Conservation (phyloP, 225 moss, liverwort and hornwort species). For the Physcomitrellopsis africana region DNA sequence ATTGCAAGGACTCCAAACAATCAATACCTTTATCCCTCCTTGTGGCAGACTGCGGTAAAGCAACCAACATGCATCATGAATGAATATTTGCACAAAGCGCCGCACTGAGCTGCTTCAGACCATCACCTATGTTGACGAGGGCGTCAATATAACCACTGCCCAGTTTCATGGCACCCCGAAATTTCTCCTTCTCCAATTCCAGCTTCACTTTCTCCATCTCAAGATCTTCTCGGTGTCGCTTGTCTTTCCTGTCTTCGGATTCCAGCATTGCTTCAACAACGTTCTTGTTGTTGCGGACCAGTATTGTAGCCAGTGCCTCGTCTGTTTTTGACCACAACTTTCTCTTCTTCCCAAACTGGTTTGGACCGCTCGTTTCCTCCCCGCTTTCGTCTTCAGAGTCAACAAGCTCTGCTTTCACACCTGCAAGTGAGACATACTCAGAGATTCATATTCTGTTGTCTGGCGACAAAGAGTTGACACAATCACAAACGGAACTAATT, state of each 20-base stretch:
- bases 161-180: conserved; percentile 86
- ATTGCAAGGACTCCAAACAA: conserved; percentile 14
- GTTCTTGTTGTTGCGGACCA: conserved; percentile 84
- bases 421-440: conserved; percentile 33
- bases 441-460: neutral
- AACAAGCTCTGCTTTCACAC: conserved; percentile 76
- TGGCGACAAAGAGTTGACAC: too few relatives aligned
- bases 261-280: conserved; percentile 87
- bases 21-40: conserved; percentile 20
- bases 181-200: conserved; percentile 87
- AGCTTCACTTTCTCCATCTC: conserved; percentile 91
- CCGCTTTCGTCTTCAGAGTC: conserved; percentile 83
- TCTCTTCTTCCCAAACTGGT: conserved; percentile 70
- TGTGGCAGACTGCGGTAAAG: conserved; percentile 32
- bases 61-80: conserved; percentile 52
- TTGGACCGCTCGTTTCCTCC: conserved; percentile 73
- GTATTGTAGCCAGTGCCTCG: conserved; percentile 67
- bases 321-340: conserved; percentile 63
- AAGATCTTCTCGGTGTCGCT: conserved; percentile 81
- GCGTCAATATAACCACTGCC: conserved; percentile 89
- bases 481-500: too few relatives aligned
- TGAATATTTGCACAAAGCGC: conserved; percentile 73
- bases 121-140: conserved; percentile 85
- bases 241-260: conserved; percentile 88
- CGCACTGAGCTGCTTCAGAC: conserved; percentile 85